Conservation (phyloP, 306 rosid species). For the Trifolium dubium region DNA sequence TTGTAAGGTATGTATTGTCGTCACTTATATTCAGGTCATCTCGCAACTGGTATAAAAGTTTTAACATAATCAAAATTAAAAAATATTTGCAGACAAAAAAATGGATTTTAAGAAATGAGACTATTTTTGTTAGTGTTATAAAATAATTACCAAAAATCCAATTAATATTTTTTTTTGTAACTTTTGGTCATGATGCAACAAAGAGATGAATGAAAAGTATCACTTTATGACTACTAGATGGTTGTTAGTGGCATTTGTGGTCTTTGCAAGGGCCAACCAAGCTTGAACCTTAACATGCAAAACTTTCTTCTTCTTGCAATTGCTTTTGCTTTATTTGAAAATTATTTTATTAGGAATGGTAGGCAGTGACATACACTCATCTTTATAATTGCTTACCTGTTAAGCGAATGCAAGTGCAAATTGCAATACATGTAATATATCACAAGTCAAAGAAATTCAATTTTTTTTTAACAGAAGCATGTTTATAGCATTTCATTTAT, state of each 20-base stretch:
- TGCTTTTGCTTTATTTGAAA: conserved; percentile 25
- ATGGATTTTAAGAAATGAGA: too few relatives aligned
- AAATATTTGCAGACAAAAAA: not conserved
- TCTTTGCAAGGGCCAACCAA: conserved; percentile 28
- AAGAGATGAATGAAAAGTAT: conserved; percentile 27
- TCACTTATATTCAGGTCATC: too few relatives aligned
- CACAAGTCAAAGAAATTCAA: too few relatives aligned
- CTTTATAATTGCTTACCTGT: conserved; percentile 20
- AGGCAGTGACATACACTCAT: not conserved
- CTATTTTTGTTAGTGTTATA: too few relatives aligned
- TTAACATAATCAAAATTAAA: too few relatives aligned
- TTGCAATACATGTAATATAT: not conserved
- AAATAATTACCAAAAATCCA: too few relatives aligned
- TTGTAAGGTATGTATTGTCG: too few relatives aligned
- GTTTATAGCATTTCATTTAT: too few relatives aligned
- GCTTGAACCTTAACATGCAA: not conserved
- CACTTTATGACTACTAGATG: conserved; percentile 28
- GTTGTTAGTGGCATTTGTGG: conserved; percentile 19
- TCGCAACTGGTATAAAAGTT: too few relatives aligned
- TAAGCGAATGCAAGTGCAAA: conserved; percentile 37
- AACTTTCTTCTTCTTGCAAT: conserved; percentile 30
- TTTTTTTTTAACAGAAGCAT: too few relatives aligned
- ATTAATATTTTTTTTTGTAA: not conserved
- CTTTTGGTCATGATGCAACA: conserved; percentile 32
- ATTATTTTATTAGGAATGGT: not conserved